Evolutionary conservation across 495 filamentous ascomycete species (phyloP).

Genomic region (Xylaria castorea): DNA sequence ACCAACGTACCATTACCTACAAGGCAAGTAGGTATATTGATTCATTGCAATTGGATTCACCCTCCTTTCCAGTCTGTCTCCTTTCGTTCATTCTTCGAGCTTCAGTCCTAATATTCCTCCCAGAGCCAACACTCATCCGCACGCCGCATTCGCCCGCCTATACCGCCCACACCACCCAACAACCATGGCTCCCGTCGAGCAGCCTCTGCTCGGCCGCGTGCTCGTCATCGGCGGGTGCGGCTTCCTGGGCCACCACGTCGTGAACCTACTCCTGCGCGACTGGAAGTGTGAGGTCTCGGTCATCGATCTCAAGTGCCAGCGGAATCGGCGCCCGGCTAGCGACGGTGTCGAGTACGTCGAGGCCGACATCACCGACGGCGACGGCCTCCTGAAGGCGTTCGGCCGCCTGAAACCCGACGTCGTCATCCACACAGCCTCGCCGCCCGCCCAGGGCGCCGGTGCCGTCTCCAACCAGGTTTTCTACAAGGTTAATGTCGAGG

Average conservation of each 20-base stretch:
- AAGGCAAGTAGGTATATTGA: background rate
- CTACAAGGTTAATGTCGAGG: slow-evolving; percentile 91
- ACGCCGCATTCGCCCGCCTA: background rate
- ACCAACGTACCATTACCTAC: background rate
- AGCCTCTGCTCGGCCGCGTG: slow-evolving; percentile 59
- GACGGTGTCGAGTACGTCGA: slow-evolving; percentile 78
- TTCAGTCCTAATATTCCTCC: background rate
- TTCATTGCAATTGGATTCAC: background rate
- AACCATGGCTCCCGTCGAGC: slow-evolving; percentile 48
- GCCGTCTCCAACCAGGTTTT: slow-evolving; percentile 64
- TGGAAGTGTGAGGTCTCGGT: slow-evolving; percentile 72
- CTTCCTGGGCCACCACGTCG: slow-evolving; percentile 75
- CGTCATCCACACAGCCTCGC: slow-evolving; percentile 94
- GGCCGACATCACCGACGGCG: slow-evolving; percentile 83
- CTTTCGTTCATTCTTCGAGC: background rate
- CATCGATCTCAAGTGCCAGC: slow-evolving; percentile 80
- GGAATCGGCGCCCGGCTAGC: slow-evolving; percentile 73
- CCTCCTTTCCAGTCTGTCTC: background rate
- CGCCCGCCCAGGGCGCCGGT: slow-evolving; percentile 58
- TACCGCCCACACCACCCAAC: background rate
- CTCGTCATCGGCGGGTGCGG: slow-evolving; percentile 74
- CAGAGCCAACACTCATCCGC: background rate
- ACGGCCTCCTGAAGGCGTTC: slow-evolving; percentile 70
- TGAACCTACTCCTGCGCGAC: slow-evolving; percentile 62
- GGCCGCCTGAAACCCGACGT: slow-evolving; percentile 76